Conservation (phyloP, 805 yeast species). For the Barnettozyma sucrosica region DNA sequence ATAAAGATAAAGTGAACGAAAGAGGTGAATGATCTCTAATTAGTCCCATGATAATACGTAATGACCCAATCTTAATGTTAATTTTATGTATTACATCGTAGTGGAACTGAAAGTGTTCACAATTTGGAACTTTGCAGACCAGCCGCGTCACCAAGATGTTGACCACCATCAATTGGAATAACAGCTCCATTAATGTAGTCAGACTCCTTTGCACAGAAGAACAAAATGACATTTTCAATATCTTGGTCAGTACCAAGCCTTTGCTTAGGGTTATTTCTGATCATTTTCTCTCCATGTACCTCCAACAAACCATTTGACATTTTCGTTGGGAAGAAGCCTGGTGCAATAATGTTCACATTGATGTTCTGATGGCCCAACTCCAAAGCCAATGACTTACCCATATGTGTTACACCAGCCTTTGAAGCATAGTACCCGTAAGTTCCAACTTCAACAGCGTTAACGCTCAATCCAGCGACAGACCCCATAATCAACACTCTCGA, state of each 20-base stretch:
- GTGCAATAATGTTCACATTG: constrained; percentile 66
- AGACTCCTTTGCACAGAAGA: constrained; percentile 50
- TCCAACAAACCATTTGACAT: constrained; percentile 64
- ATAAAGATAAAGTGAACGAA: not conserved
- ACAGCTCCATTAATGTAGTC: constrained; percentile 63
- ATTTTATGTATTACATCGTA: not conserved
- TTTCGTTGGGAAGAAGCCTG: constrained; percentile 73
- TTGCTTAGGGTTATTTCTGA: constrained; percentile 48
- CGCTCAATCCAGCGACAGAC: constrained; percentile 51
- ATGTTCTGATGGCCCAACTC: constrained; percentile 63
- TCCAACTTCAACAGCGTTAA: constrained; percentile 29
- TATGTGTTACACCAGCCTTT: constrained; percentile 68
- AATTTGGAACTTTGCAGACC: constrained; percentile 1
- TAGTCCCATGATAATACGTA: not conserved
- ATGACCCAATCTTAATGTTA: not conserved
- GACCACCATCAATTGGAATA: constrained; percentile 69
- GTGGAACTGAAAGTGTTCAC: not conserved
- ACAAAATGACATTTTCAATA: constrained; percentile 48
- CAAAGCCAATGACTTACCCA: constrained; percentile 56
- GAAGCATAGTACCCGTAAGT: constrained; percentile 70
- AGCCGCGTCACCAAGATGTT: constrained; percentile 35
- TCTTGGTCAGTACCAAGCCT: constrained; percentile 61
- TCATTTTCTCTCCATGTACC: constrained; percentile 39
- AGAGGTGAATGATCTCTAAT: not conserved
- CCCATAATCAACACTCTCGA: constrained; percentile 61